phyloP scores from a whole-genome alignment of 768 basidiomycete species.

The Dioszegia hungarica region DNA sequence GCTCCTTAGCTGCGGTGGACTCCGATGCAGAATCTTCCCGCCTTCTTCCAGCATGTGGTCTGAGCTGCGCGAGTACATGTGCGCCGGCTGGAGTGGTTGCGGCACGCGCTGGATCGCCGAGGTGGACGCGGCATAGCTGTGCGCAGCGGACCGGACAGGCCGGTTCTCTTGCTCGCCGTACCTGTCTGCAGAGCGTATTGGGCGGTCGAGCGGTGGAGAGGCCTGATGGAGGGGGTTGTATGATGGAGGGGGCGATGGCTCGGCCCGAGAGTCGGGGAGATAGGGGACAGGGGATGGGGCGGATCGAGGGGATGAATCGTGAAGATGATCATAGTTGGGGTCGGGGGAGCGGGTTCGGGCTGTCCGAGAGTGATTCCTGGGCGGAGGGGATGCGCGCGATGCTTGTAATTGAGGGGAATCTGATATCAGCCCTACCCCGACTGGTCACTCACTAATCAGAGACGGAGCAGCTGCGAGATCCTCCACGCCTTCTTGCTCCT shows the following conservation, averaged over 20 bases:
- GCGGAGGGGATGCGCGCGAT: neutral
- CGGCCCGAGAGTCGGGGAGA: neutral
- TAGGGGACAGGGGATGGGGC: too few species aligned
- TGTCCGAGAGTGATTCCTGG: neutral
- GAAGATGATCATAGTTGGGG: neutral
- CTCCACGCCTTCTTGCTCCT: conserved; percentile 2
- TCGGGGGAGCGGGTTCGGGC: neutral
- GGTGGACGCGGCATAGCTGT: conserved; percentile 1
- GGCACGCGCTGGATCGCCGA: conserved; percentile 11
- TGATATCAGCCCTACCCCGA: neutral
- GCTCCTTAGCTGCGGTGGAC: neutral
- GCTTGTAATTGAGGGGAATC: neutral
- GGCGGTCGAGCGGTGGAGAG: conserved; percentile 6
- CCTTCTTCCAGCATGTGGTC: conserved; percentile 7
- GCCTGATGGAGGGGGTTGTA: neutral
- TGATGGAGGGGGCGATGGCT: neutral
- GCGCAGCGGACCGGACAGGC: neutral
- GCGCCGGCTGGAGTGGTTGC: conserved; percentile 10
- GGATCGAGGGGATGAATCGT: neutral
- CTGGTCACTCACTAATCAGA: neutral
- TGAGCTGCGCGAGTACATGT: conserved; percentile 1
- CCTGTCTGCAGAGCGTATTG: conserved; percentile 12
- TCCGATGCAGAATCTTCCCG: neutral
- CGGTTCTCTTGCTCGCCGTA: conserved; percentile 15
- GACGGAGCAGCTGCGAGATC: neutral